phyloP scores from a whole-genome alignment of 768 basidiomycete genomes.

The Phanerodontia chrysosporium region DNA sequence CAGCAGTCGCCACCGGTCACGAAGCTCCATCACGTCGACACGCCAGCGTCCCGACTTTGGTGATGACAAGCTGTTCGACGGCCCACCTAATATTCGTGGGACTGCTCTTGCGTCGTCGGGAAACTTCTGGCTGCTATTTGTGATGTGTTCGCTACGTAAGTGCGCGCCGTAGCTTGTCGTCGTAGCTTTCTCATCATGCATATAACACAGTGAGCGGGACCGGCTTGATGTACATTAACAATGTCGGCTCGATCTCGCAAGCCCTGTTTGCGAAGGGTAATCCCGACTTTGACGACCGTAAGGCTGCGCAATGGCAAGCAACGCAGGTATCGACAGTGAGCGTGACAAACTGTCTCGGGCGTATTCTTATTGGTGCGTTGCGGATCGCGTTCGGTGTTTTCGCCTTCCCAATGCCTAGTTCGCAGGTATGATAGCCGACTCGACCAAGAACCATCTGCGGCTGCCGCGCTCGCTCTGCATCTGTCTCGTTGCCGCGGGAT shows the following conservation, averaged over 20 bases:
- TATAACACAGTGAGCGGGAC: constrained; percentile 57
- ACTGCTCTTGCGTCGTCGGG: constrained; percentile 41
- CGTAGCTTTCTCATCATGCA: not conserved
- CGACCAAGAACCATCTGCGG: constrained; percentile 47
- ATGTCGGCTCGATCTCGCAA: constrained; percentile 77
- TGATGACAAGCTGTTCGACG: constrained; percentile 12
- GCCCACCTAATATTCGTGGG: constrained; percentile 50
- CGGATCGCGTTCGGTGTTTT: not conserved
- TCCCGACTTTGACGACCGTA: constrained; percentile 58
- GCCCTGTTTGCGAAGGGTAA: constrained; percentile 60
- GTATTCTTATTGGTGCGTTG: constrained; percentile 65
- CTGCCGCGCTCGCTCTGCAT: constrained; percentile 68
- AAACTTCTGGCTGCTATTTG: constrained; percentile 65
- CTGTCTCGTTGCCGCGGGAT: constrained; percentile 59
- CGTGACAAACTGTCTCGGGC: constrained; percentile 75
- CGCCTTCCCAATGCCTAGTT: not conserved
- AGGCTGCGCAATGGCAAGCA: constrained; percentile 73
- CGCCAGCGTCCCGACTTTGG: constrained; percentile 11
- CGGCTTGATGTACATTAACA: constrained; percentile 84
- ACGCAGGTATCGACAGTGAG: constrained; percentile 82
- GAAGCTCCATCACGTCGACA: constrained; percentile 13
- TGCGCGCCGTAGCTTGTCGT: constrained; percentile 4
- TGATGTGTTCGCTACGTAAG: constrained; percentile 54
- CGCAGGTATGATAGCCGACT: constrained; percentile 68
- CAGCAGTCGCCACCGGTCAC: constrained; percentile 16